Percentiles rank a stretch among this genome's conserved stretches.
These are phyloP conservation scores for Plasmodium inui DNA, from an alignment of 169 alveolate species.

Conservation along the genomic window DNA sequence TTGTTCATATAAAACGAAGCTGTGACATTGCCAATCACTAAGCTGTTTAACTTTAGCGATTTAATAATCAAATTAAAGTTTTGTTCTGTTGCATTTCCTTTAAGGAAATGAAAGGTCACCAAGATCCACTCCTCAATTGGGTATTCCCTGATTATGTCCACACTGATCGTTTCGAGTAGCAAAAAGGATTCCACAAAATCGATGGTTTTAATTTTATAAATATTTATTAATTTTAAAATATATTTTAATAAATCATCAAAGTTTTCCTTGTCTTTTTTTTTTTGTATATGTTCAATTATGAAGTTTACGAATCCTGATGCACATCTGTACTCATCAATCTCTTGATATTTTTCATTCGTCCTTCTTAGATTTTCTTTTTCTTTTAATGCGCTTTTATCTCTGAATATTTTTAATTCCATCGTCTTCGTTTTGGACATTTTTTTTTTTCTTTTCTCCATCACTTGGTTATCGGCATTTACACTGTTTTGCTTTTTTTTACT, in stretches of 20 bases:
- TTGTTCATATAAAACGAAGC: conserved; percentile 68
- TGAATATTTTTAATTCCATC: conserved; percentile 20
- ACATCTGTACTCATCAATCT: conserved; percentile 63
- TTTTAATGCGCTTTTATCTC: conserved; percentile 8
- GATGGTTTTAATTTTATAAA: conserved; percentile 42
- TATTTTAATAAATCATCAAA: conserved; percentile 52
- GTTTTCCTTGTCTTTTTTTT: conserved; percentile 37
- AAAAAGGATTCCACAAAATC: conserved; percentile 68
- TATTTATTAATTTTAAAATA: conserved; percentile 48
- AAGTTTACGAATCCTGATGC: conserved; percentile 68
- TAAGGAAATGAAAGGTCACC: conserved; percentile 64
- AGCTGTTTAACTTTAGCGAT: conserved; percentile 23
- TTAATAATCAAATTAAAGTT: conserved; percentile 32
- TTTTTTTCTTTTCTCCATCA: conserved; percentile 9
- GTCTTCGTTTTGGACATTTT: conserved; percentile 44
- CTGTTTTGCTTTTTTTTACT: background rate
- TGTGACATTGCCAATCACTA: conserved; percentile 44
- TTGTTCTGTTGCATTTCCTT: conserved; percentile 34
- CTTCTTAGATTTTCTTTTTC: conserved; percentile 10
- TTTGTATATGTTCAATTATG: conserved; percentile 57
- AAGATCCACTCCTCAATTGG: conserved; percentile 69
- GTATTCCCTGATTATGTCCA: conserved; percentile 25
- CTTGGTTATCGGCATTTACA: conserved; percentile 6
- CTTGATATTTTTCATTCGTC: conserved; percentile 10
- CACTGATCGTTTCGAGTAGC: conserved; percentile 44